Evolutionary conservation across 257 asterid species (phyloP).

Genomic region (Primulina eburnea): DNA sequence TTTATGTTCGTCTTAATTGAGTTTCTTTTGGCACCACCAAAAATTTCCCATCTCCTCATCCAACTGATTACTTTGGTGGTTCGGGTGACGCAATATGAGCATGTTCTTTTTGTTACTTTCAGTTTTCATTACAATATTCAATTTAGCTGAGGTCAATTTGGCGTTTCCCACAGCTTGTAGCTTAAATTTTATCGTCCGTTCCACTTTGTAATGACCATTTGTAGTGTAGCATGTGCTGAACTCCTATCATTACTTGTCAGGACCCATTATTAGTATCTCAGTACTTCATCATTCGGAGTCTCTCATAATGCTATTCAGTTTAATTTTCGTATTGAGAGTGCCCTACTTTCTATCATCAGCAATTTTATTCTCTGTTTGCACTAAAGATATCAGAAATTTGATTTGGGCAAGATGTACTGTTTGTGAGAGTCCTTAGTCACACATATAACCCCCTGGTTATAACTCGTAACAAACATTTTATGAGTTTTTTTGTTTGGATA

Average conservation of each 20-base stretch:
- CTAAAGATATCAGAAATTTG: background rate
- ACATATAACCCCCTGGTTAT: conserved; percentile 3
- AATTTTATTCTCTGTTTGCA: background rate
- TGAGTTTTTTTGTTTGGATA: conserved; percentile 4
- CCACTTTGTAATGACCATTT: background rate
- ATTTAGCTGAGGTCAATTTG: background rate
- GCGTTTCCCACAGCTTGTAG: background rate
- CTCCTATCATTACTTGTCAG: background rate
- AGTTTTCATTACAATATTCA: background rate
- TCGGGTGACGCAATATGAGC: background rate
- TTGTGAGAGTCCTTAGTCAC: background rate
- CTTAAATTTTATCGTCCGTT: too few species aligned
- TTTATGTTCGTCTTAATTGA: background rate
- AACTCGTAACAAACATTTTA: background rate
- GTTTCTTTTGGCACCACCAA: background rate
- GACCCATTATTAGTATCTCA: background rate
- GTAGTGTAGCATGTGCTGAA: background rate
- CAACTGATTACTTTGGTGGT: background rate
- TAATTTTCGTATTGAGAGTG: background rate
- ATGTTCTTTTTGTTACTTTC: background rate
- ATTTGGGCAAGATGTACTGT: background rate
- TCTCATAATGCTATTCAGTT: background rate
- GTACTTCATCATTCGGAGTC: background rate
- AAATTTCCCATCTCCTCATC: background rate
- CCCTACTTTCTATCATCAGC: background rate